These are phyloP conservation scores for Puccinia horiana DNA, from an alignment of 1,284 basidiomycete species.

Conservation along the genomic window DNA sequence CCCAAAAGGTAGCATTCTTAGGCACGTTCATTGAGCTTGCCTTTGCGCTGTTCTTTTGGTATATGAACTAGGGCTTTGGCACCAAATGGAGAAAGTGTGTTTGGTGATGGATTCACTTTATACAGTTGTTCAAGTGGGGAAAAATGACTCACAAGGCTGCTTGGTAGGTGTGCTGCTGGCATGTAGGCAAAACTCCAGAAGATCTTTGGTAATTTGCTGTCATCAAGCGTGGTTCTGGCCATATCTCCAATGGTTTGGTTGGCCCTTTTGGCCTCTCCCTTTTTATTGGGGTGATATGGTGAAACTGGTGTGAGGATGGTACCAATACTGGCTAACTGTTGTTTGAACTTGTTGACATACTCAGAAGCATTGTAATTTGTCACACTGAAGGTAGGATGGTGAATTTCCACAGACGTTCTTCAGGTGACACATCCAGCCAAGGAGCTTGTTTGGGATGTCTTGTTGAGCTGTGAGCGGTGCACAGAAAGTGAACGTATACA, in stretches of 20 bases:
- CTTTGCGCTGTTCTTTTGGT: neutral
- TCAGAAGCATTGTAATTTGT: neutral
- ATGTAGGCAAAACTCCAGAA: conserved; percentile 2
- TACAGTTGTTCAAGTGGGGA: neutral
- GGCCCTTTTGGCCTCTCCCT: conserved; percentile 2
- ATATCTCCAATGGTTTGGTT: conserved; percentile 2
- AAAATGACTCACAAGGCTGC: neutral
- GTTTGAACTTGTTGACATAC: neutral
- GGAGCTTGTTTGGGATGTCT: neutral
- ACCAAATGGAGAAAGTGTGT: neutral
- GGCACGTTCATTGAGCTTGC: neutral
- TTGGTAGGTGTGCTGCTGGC: neutral
- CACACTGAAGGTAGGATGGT: neutral
- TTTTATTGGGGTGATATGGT: conserved; percentile 14
- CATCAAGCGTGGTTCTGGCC: neutral
- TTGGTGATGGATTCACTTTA: neutral
- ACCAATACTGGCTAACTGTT: neutral
- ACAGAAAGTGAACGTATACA: neutral
- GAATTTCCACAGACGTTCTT: neutral
- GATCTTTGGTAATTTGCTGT: neutral
- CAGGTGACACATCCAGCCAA: neutral
- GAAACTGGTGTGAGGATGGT: neutral
- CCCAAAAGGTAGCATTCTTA: neutral
- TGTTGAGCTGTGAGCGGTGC: neutral
- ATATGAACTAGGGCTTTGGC: neutral